phyloP scores from a whole-genome alignment of 2,329 filamentous ascomycete genomes.

The Beauveria bassiana region DNA sequence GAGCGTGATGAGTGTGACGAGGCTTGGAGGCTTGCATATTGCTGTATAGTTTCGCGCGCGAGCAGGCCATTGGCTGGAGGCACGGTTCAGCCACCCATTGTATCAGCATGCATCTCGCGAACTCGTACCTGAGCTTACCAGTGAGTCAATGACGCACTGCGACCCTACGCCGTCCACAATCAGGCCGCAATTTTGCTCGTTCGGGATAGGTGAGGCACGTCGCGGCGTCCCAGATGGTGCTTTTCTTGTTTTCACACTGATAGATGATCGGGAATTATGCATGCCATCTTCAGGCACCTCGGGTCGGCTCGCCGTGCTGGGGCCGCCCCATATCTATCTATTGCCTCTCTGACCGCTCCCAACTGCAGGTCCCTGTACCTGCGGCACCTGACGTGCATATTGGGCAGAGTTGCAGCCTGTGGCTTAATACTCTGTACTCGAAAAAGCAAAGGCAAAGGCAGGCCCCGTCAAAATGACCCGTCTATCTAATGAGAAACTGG shows the following conservation, averaged over 20 bases:
- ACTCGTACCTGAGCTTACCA: background rate
- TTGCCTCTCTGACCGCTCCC: too few species aligned
- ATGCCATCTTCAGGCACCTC: background rate
- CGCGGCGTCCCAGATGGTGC: background rate
- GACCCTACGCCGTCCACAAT: background rate
- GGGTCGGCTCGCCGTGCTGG: background rate
- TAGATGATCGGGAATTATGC: background rate
- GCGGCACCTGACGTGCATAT: too few species aligned
- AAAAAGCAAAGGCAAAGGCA: too few species aligned
- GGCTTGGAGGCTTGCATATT: conserved; percentile 5
- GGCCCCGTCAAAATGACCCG: too few species aligned
- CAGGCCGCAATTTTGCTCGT: background rate
- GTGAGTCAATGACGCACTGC: background rate
- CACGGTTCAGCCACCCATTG: background rate
- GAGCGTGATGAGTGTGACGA: background rate
- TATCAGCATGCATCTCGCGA: background rate
- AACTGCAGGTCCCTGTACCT: too few species aligned
- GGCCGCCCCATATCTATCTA: too few species aligned
- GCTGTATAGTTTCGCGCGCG: background rate
- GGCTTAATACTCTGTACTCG: too few species aligned
- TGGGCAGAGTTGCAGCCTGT: too few species aligned
- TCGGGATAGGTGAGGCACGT: too few species aligned
- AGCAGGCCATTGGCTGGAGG: background rate
- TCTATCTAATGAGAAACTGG: too few species aligned
- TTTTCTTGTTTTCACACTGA: background rate